A percentile compares a stretch with the other conserved stretches of the same genome.
These are phyloP conservation scores for Crithidia fasciculata DNA, from an alignment of 208 protist genomes.

Conservation along the genomic window DNA sequence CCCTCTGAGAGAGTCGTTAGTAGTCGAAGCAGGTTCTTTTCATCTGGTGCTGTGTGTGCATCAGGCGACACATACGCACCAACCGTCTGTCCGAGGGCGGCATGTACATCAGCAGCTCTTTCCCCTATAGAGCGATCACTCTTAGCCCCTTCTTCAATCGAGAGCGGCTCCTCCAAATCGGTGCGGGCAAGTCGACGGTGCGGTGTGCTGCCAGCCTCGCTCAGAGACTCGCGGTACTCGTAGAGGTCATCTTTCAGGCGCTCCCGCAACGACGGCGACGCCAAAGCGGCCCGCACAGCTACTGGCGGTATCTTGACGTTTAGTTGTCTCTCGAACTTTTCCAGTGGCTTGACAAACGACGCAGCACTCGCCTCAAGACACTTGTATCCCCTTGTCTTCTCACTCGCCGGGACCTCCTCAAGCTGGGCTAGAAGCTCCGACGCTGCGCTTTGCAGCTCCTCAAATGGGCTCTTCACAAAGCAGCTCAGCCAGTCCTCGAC, in stretches of 20 bases:
- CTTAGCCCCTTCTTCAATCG: slow-evolving; percentile 4
- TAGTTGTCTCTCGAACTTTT: slow-evolving; percentile 60
- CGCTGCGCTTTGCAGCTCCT: slow-evolving; percentile 49
- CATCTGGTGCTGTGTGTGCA: slow-evolving; percentile 61
- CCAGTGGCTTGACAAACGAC: slow-evolving; percentile 47
- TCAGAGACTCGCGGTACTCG: slow-evolving; percentile 67
- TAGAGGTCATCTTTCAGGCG: slow-evolving; percentile 77
- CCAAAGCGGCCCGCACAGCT: slow-evolving; percentile 62
- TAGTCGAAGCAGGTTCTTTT: slow-evolving; percentile 76
- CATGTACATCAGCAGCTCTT: slow-evolving; percentile 10
- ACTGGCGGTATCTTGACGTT: slow-evolving; percentile 62
- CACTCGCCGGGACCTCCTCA: slow-evolving; percentile 41
- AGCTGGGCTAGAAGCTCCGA: slow-evolving; percentile 48
- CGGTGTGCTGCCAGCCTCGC: slow-evolving; percentile 67
- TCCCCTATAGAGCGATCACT: neutral
- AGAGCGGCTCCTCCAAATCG: slow-evolving; percentile 38
- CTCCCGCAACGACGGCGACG: slow-evolving; percentile 42
- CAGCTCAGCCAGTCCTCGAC: slow-evolving; percentile 88
- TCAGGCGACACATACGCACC: slow-evolving; percentile 52
- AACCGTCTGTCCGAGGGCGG: slow-evolving; percentile 45
- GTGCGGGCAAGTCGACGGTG: slow-evolving; percentile 67
- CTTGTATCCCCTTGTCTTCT: slow-evolving; percentile 53
- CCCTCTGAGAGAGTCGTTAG: slow-evolving; percentile 83
- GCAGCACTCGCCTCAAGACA: slow-evolving; percentile 34
- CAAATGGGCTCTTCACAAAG: slow-evolving; percentile 74